These are phyloP conservation scores for Penicillium steckii DNA, from an alignment of 495 filamentous ascomycete species.

Conservation along the genomic window DNA sequence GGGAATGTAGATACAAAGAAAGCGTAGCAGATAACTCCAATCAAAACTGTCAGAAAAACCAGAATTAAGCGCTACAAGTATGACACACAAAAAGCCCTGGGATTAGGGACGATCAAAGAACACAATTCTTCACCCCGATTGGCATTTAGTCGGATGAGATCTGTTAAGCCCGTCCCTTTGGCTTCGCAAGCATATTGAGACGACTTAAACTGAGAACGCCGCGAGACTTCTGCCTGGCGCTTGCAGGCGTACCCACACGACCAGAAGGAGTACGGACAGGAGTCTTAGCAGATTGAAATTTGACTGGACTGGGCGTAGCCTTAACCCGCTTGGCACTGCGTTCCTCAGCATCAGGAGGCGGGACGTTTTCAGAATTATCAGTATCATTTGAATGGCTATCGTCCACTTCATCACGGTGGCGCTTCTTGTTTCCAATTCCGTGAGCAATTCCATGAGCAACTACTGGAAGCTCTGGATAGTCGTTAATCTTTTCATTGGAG, in stretches of 20 bases:
- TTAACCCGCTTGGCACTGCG: conserved; percentile 45
- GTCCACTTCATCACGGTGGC: conserved; percentile 52
- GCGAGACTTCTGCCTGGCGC: conserved; percentile 31
- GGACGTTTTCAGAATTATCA: conserved; percentile 42
- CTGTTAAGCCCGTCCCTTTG: conserved; percentile 38
- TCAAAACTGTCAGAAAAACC: neutral
- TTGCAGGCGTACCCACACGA: conserved; percentile 38
- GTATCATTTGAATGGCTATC: conserved; percentile 47
- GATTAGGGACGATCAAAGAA: no score
- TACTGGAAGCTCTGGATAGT: conserved; percentile 37
- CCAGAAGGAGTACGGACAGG: conserved; percentile 31
- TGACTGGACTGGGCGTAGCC: conserved; percentile 40
- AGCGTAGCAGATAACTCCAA: neutral
- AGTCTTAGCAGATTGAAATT: conserved; percentile 33
- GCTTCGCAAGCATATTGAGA: conserved; percentile 51
- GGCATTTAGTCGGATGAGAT: neutral
- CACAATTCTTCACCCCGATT: no score
- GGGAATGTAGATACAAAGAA: conserved; percentile 9
- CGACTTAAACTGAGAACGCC: conserved; percentile 46
- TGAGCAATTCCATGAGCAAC: conserved; percentile 71
- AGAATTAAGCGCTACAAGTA: no score
- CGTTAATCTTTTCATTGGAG: conserved; percentile 3
- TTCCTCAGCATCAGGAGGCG: conserved; percentile 34
- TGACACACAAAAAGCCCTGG: neutral
- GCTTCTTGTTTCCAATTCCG: conserved; percentile 74